Conservation (phyloP, 208 protist genomes). For the Polymyxa betae region DNA sequence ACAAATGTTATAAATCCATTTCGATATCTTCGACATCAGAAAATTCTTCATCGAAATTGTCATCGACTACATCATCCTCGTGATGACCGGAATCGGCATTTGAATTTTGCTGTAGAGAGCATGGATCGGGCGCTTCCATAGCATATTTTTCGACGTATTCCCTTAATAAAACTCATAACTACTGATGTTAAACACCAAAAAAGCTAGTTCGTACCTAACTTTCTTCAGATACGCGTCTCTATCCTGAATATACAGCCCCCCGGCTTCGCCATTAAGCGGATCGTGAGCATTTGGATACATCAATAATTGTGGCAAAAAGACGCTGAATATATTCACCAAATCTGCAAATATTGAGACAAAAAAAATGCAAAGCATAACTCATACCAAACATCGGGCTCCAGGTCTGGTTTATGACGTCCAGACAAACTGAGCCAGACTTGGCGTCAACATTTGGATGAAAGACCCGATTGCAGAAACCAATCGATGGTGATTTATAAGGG, state of each 20-base stretch:
- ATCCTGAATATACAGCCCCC: constrained; percentile 84
- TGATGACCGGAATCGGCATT: background rate
- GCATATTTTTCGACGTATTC: constrained; percentile 31
- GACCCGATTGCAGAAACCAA: constrained; percentile 95
- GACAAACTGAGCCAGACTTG: constrained; percentile 93
- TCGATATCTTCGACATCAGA: constrained; percentile 35
- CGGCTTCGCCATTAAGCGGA: constrained; percentile 93
- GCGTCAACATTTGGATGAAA: constrained; percentile 97
- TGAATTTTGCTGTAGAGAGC: background rate
- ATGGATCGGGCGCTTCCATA: background rate
- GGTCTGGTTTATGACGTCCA: constrained; percentile 98
- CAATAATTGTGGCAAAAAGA: constrained; percentile 96
- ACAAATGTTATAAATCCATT: constrained; percentile 17
- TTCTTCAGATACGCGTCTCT: constrained; percentile 75
- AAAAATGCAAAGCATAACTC: constrained; percentile 38
- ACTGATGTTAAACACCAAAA: background rate
- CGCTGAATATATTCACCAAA: constrained; percentile 88
- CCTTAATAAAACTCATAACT: background rate
- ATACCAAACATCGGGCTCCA: constrained; percentile 95
- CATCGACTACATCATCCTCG: background rate
- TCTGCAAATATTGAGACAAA: constrained; percentile 67
- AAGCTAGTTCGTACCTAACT: constrained; percentile 66
- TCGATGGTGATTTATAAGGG: constrained; percentile 96
- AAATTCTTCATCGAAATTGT: constrained; percentile 29
- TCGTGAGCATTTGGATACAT: constrained; percentile 95